Evolutionary conservation across 2,329 filamentous ascomycete genomes (phyloP).

Genomic region (Alternaria gaisen): DNA sequence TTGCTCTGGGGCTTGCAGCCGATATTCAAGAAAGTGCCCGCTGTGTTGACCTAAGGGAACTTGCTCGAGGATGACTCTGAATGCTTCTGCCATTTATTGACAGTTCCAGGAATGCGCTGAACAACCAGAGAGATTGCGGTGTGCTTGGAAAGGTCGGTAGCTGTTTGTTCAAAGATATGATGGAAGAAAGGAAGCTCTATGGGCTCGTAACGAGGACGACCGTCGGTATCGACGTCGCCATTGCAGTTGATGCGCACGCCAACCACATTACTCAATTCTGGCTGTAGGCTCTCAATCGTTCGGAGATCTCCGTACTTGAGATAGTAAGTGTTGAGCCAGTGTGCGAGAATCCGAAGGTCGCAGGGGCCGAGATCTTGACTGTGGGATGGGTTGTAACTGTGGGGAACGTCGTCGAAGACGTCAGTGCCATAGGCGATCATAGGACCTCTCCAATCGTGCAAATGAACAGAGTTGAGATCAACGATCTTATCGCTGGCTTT

Average conservation of each 20-base stretch:
- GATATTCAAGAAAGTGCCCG: neutral
- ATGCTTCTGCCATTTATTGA: neutral
- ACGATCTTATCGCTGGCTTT: neutral
- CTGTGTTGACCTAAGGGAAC: neutral
- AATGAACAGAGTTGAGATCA: neutral
- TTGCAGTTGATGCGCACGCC: neutral
- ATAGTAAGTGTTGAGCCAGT: neutral
- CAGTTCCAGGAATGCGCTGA: neutral
- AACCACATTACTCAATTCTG: neutral
- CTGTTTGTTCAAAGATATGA: neutral
- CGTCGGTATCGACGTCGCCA: neutral
- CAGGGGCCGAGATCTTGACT: neutral
- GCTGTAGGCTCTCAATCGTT: neutral
- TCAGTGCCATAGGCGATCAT: neutral
- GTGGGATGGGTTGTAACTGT: neutral
- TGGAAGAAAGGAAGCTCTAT: neutral
- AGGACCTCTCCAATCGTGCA: neutral
- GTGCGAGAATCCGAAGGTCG: neutral
- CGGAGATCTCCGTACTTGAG: neutral
- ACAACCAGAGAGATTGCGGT: neutral
- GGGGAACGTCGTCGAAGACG: neutral
- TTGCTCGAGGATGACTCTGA: no score
- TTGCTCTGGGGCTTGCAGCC: neutral
- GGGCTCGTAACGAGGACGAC: neutral
- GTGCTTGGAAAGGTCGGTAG: neutral